Base-by-base conservation (phyloP, 2,329 filamentous ascomycete genomes). In the Xylariaceae sp. region DNA sequence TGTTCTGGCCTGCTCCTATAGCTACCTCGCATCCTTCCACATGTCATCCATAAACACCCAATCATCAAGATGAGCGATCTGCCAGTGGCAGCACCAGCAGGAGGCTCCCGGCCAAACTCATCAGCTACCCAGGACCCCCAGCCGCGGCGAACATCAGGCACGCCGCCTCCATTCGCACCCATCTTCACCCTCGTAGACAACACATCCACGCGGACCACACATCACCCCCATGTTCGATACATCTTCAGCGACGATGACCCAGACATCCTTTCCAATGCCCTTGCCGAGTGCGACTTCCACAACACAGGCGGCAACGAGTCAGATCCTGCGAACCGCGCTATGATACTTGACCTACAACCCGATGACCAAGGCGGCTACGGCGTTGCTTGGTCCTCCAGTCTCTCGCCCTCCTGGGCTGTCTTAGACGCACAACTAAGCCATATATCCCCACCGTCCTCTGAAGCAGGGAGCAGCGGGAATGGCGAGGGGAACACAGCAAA, bases 221-320 rank as follows among this genome's bases (percentile, higher is more conserved):
- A 89, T 61, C 91, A 97, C 66, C 94, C 92, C 1, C 83, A 82
- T 46, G 83, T 96, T 1, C 90, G 92, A 71, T 97, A 97, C 72
- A 80, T 97, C 63, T 97, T 99, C 73, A 82, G 82, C 59, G 91
- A 97, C 68, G 94, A 97, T 69, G 90, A 96, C 64, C 81, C 84
- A 2, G 87, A 91, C 42, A 74, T 87, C 40, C 75, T 95, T 35
- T 87, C 87, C 1, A 77, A 82, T 35, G 84, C 87, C 2, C 84
- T 68, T 68, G 81, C 65, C 47, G 72, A 71, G 49, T 70, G 74
- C 45, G 66, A 71, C 47, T 59, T 67, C 14, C 48, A 27, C 4
- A 48, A 57, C 5, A 48, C 57, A 19, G 50, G 68, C 60, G 63
- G 61, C 54, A 66, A 54, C 56, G 68, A 50, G 51, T 50, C 58